Conservation (phyloP, 306 rosid species). For the Malus domestica region DNA sequence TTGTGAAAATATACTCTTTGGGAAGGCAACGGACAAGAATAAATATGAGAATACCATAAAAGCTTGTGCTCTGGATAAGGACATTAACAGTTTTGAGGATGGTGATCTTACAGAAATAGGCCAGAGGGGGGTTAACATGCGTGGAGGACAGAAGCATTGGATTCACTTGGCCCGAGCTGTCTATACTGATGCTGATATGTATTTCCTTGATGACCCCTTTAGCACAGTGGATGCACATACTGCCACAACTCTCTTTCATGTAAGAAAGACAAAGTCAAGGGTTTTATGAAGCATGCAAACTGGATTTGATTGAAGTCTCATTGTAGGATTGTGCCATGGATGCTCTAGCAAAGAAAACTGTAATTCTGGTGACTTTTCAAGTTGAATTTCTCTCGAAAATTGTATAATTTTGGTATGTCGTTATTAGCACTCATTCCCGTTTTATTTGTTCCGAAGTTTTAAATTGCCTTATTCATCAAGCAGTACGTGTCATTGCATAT, state of each 20-base stretch:
- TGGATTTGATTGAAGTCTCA: background rate
- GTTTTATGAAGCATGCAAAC: background rate
- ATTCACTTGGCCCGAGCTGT: conserved; percentile 76
- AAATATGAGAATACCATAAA: conserved; percentile 10
- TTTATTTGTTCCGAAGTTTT: background rate
- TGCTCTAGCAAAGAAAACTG: conserved; percentile 51
- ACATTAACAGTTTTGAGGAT: conserved; percentile 47
- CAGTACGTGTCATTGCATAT: background rate
- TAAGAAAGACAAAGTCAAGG: conserved; percentile 11
- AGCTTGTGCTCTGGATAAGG: conserved; percentile 65
- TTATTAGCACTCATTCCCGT: background rate
- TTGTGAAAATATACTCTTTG: conserved; percentile 41
- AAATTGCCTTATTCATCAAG: background rate
- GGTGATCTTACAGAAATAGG: conserved; percentile 88
- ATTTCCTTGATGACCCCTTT: conserved; percentile 72
- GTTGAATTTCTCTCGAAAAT: conserved; percentile 66
- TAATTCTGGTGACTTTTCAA: conserved; percentile 73
- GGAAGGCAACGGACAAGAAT: conserved; percentile 12
- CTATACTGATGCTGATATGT: conserved; percentile 65
- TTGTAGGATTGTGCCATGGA: conserved; percentile 42
- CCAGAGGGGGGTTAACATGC: conserved; percentile 77
- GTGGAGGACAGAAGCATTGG: conserved; percentile 90
- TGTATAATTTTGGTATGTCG: conserved; percentile 48
- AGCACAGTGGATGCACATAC: conserved; percentile 84
- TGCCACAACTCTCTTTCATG: conserved; percentile 52